A percentile compares a stretch with the other conserved stretches of the same genome.
phyloP scores from a whole-genome alignment of 768 basidiomycete genomes.

The Boletus barrowsii region DNA sequence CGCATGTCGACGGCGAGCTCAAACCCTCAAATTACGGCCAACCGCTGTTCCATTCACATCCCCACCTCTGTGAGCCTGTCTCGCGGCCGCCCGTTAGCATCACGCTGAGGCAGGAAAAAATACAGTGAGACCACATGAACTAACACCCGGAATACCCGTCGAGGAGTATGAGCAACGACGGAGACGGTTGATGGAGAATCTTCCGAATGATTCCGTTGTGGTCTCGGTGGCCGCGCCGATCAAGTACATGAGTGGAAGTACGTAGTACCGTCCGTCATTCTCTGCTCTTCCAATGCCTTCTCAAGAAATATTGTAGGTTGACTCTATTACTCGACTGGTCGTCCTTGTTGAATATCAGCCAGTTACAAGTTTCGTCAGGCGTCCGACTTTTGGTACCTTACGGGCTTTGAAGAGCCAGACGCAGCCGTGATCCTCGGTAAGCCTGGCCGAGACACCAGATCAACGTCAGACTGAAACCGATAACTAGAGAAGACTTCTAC shows the following conservation, averaged over 20 bases:
- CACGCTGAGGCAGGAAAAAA: slow-evolving; percentile 3
- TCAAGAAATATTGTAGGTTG: slow-evolving; percentile 73
- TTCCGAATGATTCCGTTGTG: slow-evolving; percentile 73
- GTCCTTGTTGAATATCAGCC: slow-evolving; percentile 10
- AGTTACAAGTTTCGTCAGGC: slow-evolving; percentile 96
- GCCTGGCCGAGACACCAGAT: slow-evolving; percentile 10
- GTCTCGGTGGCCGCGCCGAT: slow-evolving; percentile 75
- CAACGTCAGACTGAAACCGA: not conserved
- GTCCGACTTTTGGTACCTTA: slow-evolving; percentile 93
- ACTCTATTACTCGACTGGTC: not conserved
- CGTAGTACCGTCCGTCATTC: slow-evolving; percentile 30
- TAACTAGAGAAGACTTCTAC: slow-evolving; percentile 64
- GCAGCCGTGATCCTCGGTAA: slow-evolving; percentile 82
- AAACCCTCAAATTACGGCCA: slow-evolving; percentile 84
- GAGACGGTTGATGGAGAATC: slow-evolving; percentile 61
- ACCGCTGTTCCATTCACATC: slow-evolving; percentile 73
- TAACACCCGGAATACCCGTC: slow-evolving; percentile 78
- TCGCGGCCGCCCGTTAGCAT: not conserved
- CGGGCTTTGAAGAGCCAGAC: slow-evolving; percentile 93
- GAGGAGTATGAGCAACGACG: slow-evolving; percentile 78
- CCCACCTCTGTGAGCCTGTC: slow-evolving; percentile 62
- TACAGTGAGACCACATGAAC: slow-evolving; percentile 57
- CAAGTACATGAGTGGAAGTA: slow-evolving; percentile 84
- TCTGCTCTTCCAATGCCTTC: slow-evolving; percentile 13
- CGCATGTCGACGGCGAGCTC: slow-evolving; percentile 19